phyloP scores from a whole-genome alignment of 1,284 basidiomycete species.

The Puccinia polysora region DNA sequence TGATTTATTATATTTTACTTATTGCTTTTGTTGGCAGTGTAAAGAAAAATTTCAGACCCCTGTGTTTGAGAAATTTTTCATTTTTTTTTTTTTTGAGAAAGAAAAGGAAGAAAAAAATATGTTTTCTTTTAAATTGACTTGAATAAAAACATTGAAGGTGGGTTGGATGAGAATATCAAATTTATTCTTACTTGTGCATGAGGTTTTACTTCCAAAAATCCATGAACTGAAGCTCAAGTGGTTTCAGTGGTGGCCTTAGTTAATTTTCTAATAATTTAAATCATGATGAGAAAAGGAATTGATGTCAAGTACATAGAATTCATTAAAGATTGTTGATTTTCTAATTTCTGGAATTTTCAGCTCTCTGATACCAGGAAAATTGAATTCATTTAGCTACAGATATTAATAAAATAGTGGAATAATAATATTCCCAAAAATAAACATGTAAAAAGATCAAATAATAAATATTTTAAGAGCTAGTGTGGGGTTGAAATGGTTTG shows the following conservation, averaged over 20 bases:
- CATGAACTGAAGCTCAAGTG: constrained; percentile 24
- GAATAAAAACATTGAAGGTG: background rate
- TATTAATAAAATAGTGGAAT: no score
- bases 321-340: background rate
- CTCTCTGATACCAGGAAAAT: no score
- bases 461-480: no score
- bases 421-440: no score
- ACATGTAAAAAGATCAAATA: no score
- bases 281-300: background rate
- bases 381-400: no score
- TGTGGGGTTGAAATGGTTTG: no score
- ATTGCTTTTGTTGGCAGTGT: constrained; percentile 8
- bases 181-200: constrained; percentile 29
- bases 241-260: constrained; percentile 18
- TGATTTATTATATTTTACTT: constrained; percentile 3
- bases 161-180: background rate
- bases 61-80: background rate
- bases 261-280: constrained; percentile 14
- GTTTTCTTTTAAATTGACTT: background rate
- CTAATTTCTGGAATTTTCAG: no score
- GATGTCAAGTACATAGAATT: no score
- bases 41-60: constrained; percentile 35
- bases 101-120: background rate
- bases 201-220: constrained; percentile 32
- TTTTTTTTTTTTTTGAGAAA: background rate